Base-by-base conservation (phyloP, 305 asterid genomes). In the Fraxinus latifolia region DNA sequence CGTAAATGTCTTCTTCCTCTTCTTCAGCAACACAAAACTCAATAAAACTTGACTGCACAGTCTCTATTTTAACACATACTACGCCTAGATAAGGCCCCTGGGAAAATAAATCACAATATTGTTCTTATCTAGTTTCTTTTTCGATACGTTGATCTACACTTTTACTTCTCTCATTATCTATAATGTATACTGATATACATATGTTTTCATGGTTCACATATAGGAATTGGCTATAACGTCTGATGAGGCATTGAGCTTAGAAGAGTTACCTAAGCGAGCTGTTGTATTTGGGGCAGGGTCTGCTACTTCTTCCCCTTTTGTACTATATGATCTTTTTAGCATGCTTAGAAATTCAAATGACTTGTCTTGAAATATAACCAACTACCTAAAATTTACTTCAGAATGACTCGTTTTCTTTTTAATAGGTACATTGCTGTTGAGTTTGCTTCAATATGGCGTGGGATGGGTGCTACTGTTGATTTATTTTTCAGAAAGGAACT, bases 391-490 rank as follows among this genome's bases (percentile, higher is more conserved):
- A 53, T 53, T 53, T 53, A 53, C 8, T 53, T 68, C 23, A 31
- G 17, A 70, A 70, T 31, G 21, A 15, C 23, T 15, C 2, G 12
- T 14, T 32, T 31, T 70, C 42, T 14, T 31, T 15, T 31, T 1
- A 70, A 70, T 75, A 96, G 99, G 94, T 96, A 96, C 74, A 96
- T 96, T 90, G 96, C 99, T 79, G 98, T 96, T 84, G 99, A 96
- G 93, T 96, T 96, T 88, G 99, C 99, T 87, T 96, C 99, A 42
- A 96, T 96, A 88, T 96, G 99, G 99, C 91, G 99, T 76, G 99
- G 99, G 77, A 94, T 96, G 98, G 99, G 99, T 50, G 94, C 91
- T 34, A 76, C 91, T 8, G 98, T 94, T 70, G 97, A 96, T 88
- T 87, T 96, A 50, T 90, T 82, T 82, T 96, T 88, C 94, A 90